Conservation (phyloP, 768 basidiomycete genomes). For the Mycena indigotica region DNA sequence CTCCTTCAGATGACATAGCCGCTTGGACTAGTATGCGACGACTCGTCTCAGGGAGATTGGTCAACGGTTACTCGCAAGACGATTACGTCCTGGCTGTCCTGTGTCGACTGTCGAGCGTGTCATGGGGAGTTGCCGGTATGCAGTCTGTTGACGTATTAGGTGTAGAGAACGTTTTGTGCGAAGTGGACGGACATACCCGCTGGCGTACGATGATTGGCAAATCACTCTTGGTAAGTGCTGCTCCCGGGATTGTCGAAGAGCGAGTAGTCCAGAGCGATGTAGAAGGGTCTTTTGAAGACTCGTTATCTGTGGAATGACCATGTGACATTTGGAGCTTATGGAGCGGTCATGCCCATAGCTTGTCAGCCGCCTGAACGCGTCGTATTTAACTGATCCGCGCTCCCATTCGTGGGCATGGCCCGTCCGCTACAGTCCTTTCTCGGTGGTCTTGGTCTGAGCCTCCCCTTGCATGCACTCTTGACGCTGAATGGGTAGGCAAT, state of each 20-base stretch:
- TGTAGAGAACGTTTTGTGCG: constrained; percentile 53
- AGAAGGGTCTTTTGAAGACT: no score
- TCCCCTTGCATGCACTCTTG: constrained; percentile 54
- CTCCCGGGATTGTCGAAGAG: constrained; percentile 39
- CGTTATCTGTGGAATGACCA: no score
- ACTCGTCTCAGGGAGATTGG: constrained; percentile 52
- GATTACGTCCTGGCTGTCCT: constrained; percentile 61
- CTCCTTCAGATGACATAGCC: constrained; percentile 36
- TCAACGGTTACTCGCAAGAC: constrained; percentile 54
- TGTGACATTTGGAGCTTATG: no score
- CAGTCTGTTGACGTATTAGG: constrained; percentile 50
- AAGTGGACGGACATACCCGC: constrained; percentile 52
- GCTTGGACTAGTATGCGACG: constrained; percentile 51
- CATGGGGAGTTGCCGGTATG: constrained; percentile 56
- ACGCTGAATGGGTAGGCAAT: constrained; percentile 44
- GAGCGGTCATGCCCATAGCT: background rate
- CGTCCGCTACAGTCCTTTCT: constrained; percentile 49
- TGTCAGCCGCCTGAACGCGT: background rate
- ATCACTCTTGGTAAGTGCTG: constrained; percentile 42
- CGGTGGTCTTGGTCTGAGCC: constrained; percentile 54
- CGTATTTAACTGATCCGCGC: background rate
- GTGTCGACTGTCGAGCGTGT: constrained; percentile 46
- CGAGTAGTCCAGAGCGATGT: constrained; percentile 36
- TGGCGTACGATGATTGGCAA: constrained; percentile 54
- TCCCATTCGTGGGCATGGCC: no score